A percentile compares a stretch with the other conserved stretches of the same genome.
phyloP scores from a whole-genome alignment of 1,284 basidiomycete species.

The Leccinum brunneo-olivaceum region DNA sequence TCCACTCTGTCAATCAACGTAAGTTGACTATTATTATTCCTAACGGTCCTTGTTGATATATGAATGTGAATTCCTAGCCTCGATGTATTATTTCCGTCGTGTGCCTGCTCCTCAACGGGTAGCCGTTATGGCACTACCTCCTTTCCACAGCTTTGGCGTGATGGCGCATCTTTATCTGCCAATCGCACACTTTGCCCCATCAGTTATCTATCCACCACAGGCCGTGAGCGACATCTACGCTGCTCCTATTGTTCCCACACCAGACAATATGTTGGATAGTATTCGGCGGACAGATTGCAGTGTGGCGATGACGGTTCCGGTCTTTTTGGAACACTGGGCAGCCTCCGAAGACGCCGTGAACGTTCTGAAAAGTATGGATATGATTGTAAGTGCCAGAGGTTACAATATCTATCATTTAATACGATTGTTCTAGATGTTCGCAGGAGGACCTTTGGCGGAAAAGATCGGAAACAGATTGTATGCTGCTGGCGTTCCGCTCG shows the following conservation, averaged over 20 bases:
- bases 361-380: background rate
- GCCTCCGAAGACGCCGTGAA: background rate
- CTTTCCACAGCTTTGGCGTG: background rate
- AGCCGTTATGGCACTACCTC: background rate
- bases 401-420: background rate
- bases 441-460: conserved; percentile 22
- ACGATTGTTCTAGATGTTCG: conserved; percentile 7
- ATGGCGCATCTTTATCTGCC: background rate
- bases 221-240: background rate
- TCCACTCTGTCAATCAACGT: too few relatives aligned
- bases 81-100: background rate
- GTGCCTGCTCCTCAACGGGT: background rate
- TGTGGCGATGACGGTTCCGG: background rate
- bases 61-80: background rate
- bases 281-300: background rate
- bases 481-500: conserved; percentile 18
- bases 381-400: background rate
- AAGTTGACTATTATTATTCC: too few relatives aligned
- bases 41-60: too few relatives aligned
- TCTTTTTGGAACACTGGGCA: background rate
- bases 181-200: background rate
- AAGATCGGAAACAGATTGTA: conserved; percentile 20
- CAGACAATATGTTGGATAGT: background rate
- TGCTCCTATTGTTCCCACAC: background rate
- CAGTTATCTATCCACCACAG: background rate